phyloP scores from a whole-genome alignment of 805 yeast species.

The Saccharomycopsis sp. region DNA sequence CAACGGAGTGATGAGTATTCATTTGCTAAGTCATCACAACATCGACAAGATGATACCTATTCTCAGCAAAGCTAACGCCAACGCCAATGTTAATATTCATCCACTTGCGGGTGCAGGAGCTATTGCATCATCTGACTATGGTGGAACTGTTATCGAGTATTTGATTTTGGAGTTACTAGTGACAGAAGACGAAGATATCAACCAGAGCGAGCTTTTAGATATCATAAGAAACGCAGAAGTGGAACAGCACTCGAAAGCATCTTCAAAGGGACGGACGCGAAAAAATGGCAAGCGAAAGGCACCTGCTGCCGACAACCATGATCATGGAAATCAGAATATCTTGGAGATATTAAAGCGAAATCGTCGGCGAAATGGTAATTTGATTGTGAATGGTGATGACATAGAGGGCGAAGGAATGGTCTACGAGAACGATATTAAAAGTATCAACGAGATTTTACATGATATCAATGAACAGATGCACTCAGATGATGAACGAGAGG shows the following conservation, averaged over 20 bases:
- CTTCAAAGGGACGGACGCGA: neutral
- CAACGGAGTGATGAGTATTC: constrained; percentile 41
- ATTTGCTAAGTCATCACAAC: constrained; percentile 32
- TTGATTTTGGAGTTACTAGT: constrained; percentile 15
- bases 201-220: constrained; percentile 14
- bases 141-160: constrained; percentile 19
- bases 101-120: neutral
- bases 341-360: constrained; percentile 10
- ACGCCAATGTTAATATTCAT: neutral
- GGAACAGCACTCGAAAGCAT: constrained; percentile 7
- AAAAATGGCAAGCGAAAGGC: neutral
- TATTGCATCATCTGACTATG: neutral
- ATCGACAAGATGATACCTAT: constrained; percentile 1
- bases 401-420: constrained; percentile 14
- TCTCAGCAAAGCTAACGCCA: neutral
- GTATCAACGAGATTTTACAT: constrained; percentile 27
- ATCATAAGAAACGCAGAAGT: constrained; percentile 12
- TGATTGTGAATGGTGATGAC: constrained; percentile 20
- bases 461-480: constrained; percentile 2
- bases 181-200: constrained; percentile 17
- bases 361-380: too few species aligned
- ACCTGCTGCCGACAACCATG: neutral
- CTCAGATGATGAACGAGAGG: neutral
- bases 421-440: constrained; percentile 22
- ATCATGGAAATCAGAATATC: neutral